These are phyloP conservation scores for Trichothecium roseum DNA, from an alignment of 2,329 filamentous ascomycete species.

Conservation along the genomic window DNA sequence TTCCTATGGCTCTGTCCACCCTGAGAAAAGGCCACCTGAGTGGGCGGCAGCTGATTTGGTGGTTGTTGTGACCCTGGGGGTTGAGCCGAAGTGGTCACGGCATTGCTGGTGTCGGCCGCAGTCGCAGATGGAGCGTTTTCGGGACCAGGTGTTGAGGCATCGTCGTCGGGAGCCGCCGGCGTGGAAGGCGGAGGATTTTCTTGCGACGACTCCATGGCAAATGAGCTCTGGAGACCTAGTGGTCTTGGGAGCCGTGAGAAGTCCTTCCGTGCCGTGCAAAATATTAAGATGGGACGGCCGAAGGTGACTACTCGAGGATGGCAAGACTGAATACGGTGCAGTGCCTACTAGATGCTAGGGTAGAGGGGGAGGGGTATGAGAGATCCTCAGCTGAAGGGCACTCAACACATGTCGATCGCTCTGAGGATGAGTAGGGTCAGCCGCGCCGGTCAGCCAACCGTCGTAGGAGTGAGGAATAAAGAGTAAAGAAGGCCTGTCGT, in stretches of 20 bases:
- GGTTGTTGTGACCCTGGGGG: not conserved
- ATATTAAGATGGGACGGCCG: too few species aligned
- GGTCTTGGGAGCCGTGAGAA: slow-evolving; percentile 6
- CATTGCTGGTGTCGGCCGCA: not conserved
- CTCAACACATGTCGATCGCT: too few species aligned
- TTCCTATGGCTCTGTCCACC: not conserved
- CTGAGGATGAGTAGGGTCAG: too few species aligned
- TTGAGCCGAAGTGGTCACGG: not conserved
- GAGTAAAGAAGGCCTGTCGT: too few species aligned
- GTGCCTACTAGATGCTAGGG: slow-evolving; percentile 2
- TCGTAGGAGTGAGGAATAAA: too few species aligned
- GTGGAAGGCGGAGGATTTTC: slow-evolving; percentile 3
- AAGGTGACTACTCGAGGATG: slow-evolving; percentile 1
- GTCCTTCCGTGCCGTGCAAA: too few species aligned
- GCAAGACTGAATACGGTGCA: not conserved
- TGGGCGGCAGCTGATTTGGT: not conserved
- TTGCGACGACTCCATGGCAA: slow-evolving; percentile 13
- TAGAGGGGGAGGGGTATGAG: slow-evolving; percentile 5
- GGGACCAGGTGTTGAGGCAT: not conserved
- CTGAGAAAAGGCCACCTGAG: not conserved
- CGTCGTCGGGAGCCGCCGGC: not conserved
- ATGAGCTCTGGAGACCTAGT: slow-evolving; percentile 8
- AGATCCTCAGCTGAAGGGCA: slow-evolving; percentile 1
- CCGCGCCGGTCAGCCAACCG: too few species aligned
- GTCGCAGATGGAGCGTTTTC: not conserved